Conservation (phyloP, 768 basidiomycete genomes). For the Tulasnella calospora region DNA sequence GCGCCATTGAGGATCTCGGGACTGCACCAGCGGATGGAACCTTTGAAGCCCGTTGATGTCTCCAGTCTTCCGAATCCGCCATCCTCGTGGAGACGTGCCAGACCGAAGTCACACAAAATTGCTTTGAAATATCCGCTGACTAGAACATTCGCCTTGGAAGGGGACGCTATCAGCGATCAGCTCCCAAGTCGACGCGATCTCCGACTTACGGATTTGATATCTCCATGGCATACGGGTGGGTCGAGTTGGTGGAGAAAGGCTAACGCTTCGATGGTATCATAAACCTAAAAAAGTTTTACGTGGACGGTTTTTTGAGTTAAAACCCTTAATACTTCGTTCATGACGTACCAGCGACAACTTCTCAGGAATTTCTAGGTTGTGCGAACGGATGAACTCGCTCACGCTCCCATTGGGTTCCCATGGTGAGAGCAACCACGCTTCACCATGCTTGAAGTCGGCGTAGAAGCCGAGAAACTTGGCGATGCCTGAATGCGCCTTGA, state of each 20-base stretch:
- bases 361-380: background rate
- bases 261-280: background rate
- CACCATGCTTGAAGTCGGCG: background rate
- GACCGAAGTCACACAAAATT: background rate
- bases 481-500: background rate
- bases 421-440: background rate
- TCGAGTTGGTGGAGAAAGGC: background rate
- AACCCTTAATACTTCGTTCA: too few species aligned
- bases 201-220: conserved; percentile 8
- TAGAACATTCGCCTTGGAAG: background rate
- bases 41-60: conserved; percentile 5
- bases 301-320: background rate
- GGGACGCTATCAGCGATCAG: background rate
- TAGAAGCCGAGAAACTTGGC: background rate
- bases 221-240: conserved; percentile 8
- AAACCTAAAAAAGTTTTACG: background rate
- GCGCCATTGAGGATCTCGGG: background rate
- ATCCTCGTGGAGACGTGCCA: background rate
- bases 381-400: background rate
- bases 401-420: background rate
- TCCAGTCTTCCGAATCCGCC: background rate
- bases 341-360: background rate
- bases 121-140: background rate
- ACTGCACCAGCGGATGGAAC: conserved; percentile 5
- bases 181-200: background rate